Base-by-base conservation (phyloP, 345 rosid genomes). In the Aethionema arabicum region DNA sequence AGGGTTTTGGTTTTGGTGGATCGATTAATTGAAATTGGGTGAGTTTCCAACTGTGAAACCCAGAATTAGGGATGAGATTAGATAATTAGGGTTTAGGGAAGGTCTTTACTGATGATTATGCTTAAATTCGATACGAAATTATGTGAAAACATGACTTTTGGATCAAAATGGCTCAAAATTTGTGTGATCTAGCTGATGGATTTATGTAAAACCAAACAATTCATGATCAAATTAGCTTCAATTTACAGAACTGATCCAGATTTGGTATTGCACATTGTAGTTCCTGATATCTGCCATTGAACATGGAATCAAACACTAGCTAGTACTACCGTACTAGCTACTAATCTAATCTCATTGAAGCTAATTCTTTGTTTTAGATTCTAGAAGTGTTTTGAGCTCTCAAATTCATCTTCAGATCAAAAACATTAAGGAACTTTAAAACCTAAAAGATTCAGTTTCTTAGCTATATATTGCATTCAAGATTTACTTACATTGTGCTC, bases 91-190 rank as follows among this genome's bases (percentile, higher is more conserved):
- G 37, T 53, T 21, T 10, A 63, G 27, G 10, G 15, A 4, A 10
- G 27, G 39, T 52, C 1, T 21, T 21, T 21, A 21, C 27, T 21
- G 27, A 2, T 21, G 27, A 21, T 21, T 21, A 21, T 21, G 27
- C 27, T 21, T 21, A 21, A 21, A 21, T 21, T 21, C 27, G 27
- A 21, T 21, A 21, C 27, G 37, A 7, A 31, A 31, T 14, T 32
- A 15, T 29, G 21, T 11, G 11, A 32, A 41, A 49, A 15, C 59
- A 2, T 63, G 10, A 42, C 8, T 8, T 66, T 57, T 67, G 36
- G 11, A 58, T 49, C 29, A 6, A 6, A 67, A 59, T 59, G 66
- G 40, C 52, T 43, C 7, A 36, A 68, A 67, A 55, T 58, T 67
- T 67, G 21, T 33, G 11, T 53, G 11, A 21, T 43, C 33, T 53